Percentiles rank a stretch among this genome's conserved stretches.
Conservation (phyloP, 441 rosid genomes). For the Mallotus japonicus region DNA sequence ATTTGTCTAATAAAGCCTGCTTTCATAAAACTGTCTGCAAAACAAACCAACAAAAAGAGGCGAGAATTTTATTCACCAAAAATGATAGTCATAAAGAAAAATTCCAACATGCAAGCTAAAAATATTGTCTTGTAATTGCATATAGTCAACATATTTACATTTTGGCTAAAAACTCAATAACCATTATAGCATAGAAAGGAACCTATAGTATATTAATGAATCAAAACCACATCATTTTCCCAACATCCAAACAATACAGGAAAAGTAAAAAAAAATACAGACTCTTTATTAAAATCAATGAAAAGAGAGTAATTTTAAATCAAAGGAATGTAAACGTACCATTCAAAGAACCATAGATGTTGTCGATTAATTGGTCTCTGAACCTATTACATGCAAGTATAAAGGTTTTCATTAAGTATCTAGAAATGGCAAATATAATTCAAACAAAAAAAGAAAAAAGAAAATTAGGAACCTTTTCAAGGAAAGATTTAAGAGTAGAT, state of each 20-base stretch:
- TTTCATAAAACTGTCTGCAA: slow-evolving; percentile 15
- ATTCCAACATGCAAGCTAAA: no score
- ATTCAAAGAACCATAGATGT: no score
- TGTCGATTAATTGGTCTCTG: no score
- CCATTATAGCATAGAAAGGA: background rate
- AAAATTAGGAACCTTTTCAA: no score
- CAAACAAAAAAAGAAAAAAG: no score
- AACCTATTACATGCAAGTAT: no score
- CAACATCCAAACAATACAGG: slow-evolving; percentile 4
- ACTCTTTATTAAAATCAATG: background rate
- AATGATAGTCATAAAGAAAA: background rate
- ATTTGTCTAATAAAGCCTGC: slow-evolving; percentile 30
- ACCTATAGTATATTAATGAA: background rate
- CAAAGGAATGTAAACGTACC: no score
- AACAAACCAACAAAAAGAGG: background rate
- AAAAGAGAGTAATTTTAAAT: background rate
- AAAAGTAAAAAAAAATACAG: background rate
- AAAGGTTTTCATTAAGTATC: no score
- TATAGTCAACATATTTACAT: background rate
- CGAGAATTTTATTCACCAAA: background rate
- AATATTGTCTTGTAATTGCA: no score
- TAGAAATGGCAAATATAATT: no score
- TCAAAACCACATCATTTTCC: background rate
- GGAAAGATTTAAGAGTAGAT: no score
- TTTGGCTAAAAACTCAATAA: background rate